Evolutionary conservation across 768 basidiomycete genomes (phyloP).

Genomic region (Cystobasidium onofrii): DNA sequence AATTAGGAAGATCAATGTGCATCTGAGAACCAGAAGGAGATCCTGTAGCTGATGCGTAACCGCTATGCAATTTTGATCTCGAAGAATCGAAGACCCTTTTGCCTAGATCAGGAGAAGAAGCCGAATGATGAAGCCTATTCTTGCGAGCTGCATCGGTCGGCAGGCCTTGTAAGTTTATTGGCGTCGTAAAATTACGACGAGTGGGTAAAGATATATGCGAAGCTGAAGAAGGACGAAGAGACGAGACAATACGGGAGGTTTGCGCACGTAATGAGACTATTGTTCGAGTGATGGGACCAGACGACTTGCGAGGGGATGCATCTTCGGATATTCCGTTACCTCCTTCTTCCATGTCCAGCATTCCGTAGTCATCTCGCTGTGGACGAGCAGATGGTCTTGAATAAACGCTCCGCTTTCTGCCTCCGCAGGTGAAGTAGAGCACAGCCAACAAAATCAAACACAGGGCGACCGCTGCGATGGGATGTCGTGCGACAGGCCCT

Average conservation of each 20-base stretch:
- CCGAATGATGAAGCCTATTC: slow-evolving; percentile 2
- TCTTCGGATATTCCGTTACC: not conserved
- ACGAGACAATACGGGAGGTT: not conserved
- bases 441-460: not conserved
- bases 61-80: not conserved
- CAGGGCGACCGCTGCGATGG: not conserved
- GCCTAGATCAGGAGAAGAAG: slow-evolving; percentile 12
- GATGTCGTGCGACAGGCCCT: not conserved
- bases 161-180: not conserved
- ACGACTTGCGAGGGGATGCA: slow-evolving; percentile 17
- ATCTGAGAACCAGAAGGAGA: not conserved
- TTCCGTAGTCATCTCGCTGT: slow-evolving; percentile 21
- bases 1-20: slow-evolving; percentile 10
- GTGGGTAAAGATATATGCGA: not conserved
- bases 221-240: not conserved
- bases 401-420: not conserved
- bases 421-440: slow-evolving; percentile 1
- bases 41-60: not conserved
- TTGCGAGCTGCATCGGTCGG: not conserved
- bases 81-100: not conserved
- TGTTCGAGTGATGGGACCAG: not conserved
- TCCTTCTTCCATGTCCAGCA: slow-evolving; percentile 20
- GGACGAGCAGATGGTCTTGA: not conserved
- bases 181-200: not conserved
- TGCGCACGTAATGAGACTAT: slow-evolving; percentile 5